Evolutionary conservation across 2,329 filamentous ascomycete species (phyloP), one percentile per base, ranked within the genome.

Genomic region (Botryosphaeria dothidea): DNA sequence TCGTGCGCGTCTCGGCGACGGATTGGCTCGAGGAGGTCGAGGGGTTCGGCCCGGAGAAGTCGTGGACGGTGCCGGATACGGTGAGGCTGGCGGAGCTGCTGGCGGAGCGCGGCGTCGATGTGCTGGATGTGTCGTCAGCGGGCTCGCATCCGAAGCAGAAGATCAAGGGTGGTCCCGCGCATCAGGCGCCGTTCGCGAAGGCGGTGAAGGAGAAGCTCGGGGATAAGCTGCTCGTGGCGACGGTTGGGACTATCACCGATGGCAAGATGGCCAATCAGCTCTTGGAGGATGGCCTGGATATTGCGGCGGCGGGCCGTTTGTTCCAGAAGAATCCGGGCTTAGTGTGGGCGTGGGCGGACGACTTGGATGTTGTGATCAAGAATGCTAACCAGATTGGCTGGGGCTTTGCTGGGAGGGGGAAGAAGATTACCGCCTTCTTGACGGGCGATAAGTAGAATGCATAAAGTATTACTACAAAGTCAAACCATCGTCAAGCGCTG

Each of bases 281-380:
- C 72, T 73, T 86, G 2, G 80, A 86, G 67, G 76, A 80, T 7
- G 76, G 68, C 4, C 71, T 88, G 66, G 93, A 97, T 73, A 77
- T 93, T n/a, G 87, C 90, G 0, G 82, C 94, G 19, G 83, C 90
- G 1, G 93, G 86, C 0, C 84, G 92, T 64, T 89, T 90, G 73
- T 95, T 95, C 78, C 83, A 96, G 79, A 87, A 92, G 75, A 92
- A 96, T 73, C 91, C 93, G 0, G 88, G 91, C 65, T 88, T 93
- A 73, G 90, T 92, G 9, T 87, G 92, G 78, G 84, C 86, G 34
- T 89, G 86, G 67, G 93, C 92, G 0, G 85, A 91, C 66, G 86
- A 92, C 68, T 80, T 96, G 36, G 88, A 86, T 13, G 87, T 93
- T 3, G 80, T 87, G 65, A 86, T 93, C 4, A 82, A 89, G 71